These are phyloP conservation scores for Primulina tabacum DNA, from an alignment of 257 asterid species.

Conservation along the genomic window DNA sequence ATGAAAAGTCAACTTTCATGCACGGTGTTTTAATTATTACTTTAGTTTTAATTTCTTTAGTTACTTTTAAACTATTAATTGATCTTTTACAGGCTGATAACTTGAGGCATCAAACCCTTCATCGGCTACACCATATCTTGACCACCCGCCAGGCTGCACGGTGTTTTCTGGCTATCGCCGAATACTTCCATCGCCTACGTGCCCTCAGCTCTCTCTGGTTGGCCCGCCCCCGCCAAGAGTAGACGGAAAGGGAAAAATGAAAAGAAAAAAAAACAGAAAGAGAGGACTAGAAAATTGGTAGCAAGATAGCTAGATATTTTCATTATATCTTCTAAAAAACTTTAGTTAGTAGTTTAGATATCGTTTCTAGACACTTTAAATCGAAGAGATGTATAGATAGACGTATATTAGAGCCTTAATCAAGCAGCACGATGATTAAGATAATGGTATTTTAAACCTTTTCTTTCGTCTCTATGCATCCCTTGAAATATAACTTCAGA, in stretches of 20 bases:
- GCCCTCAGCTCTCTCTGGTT: slow-evolving; percentile 83
- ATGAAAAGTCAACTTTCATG: slow-evolving; percentile 34
- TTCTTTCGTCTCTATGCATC: neutral
- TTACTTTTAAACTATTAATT: neutral
- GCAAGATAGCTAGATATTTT: slow-evolving; percentile 21
- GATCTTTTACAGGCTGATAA: slow-evolving; percentile 56
- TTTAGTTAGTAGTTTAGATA: slow-evolving; percentile 22
- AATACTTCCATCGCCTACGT: slow-evolving; percentile 83
- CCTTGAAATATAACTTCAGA: neutral
- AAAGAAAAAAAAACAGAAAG: neutral
- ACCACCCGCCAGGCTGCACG: slow-evolving; percentile 66
- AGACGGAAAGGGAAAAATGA: neutral
- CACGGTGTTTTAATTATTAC: slow-evolving; percentile 17
- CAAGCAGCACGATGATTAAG: slow-evolving; percentile 26
- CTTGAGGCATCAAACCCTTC: slow-evolving; percentile 69
- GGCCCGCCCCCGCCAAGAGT: slow-evolving; percentile 62
- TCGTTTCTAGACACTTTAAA: neutral
- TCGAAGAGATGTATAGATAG: slow-evolving; percentile 38
- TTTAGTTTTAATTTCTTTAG: neutral
- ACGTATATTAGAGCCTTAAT: slow-evolving; percentile 17
- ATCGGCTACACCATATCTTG: slow-evolving; percentile 62
- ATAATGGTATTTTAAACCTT: slow-evolving; percentile 24
- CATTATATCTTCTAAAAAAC: neutral
- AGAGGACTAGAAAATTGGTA: neutral
- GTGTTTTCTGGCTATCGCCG: slow-evolving; percentile 70